These are phyloP conservation scores for Posidonia oceanica DNA, from an alignment of 116 monocot genomes.

Conservation along the genomic window DNA sequence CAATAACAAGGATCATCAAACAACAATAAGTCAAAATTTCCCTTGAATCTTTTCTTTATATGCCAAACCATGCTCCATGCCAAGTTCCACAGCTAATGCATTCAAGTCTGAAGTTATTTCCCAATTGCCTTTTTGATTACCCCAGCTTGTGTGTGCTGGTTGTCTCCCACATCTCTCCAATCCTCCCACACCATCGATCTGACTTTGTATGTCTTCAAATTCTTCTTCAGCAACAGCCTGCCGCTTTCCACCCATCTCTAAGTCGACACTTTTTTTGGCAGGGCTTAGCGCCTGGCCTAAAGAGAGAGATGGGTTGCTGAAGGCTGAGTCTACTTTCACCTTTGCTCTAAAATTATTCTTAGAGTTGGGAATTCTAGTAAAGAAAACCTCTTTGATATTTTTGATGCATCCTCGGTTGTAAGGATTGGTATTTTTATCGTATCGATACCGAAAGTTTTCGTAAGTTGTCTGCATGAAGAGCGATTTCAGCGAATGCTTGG, in stretches of 20 bases:
- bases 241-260: slow-evolving; percentile 49
- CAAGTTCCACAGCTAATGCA: slow-evolving; percentile 40
- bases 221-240: slow-evolving; percentile 40
- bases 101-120: slow-evolving; percentile 45
- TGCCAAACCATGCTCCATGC: slow-evolving; percentile 23
- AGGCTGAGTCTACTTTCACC: slow-evolving; percentile 28
- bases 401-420: slow-evolving; percentile 46
- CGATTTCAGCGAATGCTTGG: not conserved
- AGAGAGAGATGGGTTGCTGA: slow-evolving; percentile 16
- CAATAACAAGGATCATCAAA: too few species aligned
- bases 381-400: slow-evolving; percentile 60
- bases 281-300: slow-evolving; percentile 13
- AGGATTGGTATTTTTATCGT: slow-evolving; percentile 60
- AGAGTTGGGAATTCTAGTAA: slow-evolving; percentile 45
- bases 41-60: slow-evolving; percentile 23
- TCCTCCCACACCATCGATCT: slow-evolving; percentile 33
- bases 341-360: slow-evolving; percentile 56
- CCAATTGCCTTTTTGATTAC: slow-evolving; percentile 33
- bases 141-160: slow-evolving; percentile 26
- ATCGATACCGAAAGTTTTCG: slow-evolving; percentile 84
- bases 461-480: slow-evolving; percentile 58
- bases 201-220: slow-evolving; percentile 61
- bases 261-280: slow-evolving; percentile 37
- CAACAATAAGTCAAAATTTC: too few species aligned
- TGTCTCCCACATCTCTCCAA: slow-evolving; percentile 35